Base-by-base conservation (phyloP, 352 stramenopile species). In the Globisporangium paroecandrum region DNA sequence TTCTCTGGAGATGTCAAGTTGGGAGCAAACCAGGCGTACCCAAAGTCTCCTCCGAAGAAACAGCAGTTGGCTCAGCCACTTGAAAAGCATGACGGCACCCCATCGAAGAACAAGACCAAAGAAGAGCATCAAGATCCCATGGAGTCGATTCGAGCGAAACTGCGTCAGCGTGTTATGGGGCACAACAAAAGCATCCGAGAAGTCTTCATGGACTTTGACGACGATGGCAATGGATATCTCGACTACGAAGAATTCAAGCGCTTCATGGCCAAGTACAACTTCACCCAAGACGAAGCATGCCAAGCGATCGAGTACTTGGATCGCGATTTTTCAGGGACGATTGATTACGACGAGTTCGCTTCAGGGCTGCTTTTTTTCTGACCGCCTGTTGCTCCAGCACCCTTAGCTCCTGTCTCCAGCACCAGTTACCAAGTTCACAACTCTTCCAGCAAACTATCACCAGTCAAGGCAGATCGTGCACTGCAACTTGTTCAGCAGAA, bases 261-360 rank as follows among this genome's bases (percentile, higher is more conserved):
- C n/a, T 90, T 91, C 61, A 90, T 91, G 83, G 65, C 68, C 10
- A 78, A 81, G 41, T 86, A 91, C 72, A 71, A 74, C 12, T 90
- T 90, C 60, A 72, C 73, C 3, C 41, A 64, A 1, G 77, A 89
- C 1, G 82, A 92, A 59, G 77, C 78, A 0, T 64, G 65, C 1
- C 62, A 66, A 4, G 65, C 82, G n/a, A 77, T 90, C 9, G 73
- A 78, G 20, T 90, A 79, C 27, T 60, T 92, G 22, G 83, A 92
- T 20, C 61, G 69, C 24, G 83, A 92, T 62, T 65, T 58, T 24
- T 92, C 82, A 29, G 80, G 83, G 1, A 89, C 82, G 13, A 83
- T 92, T 53, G 83, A 90, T 69, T 92, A 92, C 43, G 78, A 90
- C 56, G 83, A 92, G 57, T 92, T 90, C 62, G 80, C 83, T 0